Evolutionary conservation across 2,329 filamentous ascomycete genomes (phyloP), one percentile per base, ranked within the genome.

Genomic region (Stylonectria norvegica): DNA sequence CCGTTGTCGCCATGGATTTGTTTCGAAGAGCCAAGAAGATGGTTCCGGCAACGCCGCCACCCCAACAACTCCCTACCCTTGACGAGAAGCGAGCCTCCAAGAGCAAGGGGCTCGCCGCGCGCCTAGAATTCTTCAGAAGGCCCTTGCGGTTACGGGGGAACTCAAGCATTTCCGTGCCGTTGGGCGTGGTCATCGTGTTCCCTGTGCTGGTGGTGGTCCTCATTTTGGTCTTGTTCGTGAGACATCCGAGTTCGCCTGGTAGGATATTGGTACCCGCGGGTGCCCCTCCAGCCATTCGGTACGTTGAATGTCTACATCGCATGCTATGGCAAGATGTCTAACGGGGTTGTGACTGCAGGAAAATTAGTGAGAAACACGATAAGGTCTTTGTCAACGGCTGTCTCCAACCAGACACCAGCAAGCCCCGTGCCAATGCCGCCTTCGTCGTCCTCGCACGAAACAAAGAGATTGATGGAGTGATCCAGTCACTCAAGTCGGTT

Each of bases 361-460:
- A 89, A 80, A 98, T 98, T 57, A 95, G 86, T 69, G 93, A 97
- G 69, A 87, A 94, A 59, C 81, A 97, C 67, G 93, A 98, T 69
- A 95, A 95, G 68, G 89, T 96, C 36, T 98, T 98, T 59, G 86
- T 89, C 36, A 86, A 83, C 25, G 93, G 93, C 51, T 98, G 93
- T 64, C 77, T 88, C 57, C 83, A 90, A 53, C 83, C 86, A 34
- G 85, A 94, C 58, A 86, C 83, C 22, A 81, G 79, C 52, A 76
- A 82, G 47, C 88, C 89, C 29, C 81, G 89, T 60, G 93, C 88
- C 53, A 98, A 97, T 61, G 93, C 88, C 45, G 91, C 89, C 18
- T 95, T 98, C 59, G 93, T 98, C 49, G 89, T 98, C 27, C 77
- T 98, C 44, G 93, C 93, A 39, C 77, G 93, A 56, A 97, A 98